Conservation (phyloP, 2,329 filamentous ascomycete species). For the Pochonia chlamydosporia region DNA sequence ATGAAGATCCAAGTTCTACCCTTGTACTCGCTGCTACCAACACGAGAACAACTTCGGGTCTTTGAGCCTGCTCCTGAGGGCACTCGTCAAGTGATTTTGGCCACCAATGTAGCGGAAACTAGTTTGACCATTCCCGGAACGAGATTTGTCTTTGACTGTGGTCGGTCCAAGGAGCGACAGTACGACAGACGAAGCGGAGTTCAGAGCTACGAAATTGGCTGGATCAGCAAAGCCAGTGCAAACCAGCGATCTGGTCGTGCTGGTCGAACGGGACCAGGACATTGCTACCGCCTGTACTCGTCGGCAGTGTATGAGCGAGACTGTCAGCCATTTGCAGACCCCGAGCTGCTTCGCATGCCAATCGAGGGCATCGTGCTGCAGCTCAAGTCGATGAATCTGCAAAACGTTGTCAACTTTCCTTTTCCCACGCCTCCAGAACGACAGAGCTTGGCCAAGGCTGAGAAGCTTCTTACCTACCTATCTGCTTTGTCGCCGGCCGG, state of each 20-base stretch:
- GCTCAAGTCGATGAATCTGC: slow-evolving; percentile 89
- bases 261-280: slow-evolving; percentile 89
- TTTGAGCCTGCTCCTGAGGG: slow-evolving; percentile 82
- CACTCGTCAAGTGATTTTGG: slow-evolving; percentile 78
- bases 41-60: slow-evolving; percentile 82
- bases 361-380: slow-evolving; percentile 91
- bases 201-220: slow-evolving; percentile 90
- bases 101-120: slow-evolving; percentile 96
- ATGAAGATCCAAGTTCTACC: slow-evolving; percentile 83
- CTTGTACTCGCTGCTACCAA: slow-evolving; percentile 86
- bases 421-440: slow-evolving; percentile 87
- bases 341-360: slow-evolving; percentile 84
- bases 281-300: slow-evolving; percentile 92
- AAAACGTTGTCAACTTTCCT: slow-evolving; percentile 87
- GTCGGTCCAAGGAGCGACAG: slow-evolving; percentile 83
- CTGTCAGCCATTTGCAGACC: slow-evolving; percentile 78
- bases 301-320: slow-evolving; percentile 90
- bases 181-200: slow-evolving; percentile 87
- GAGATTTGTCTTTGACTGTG: slow-evolving; percentile 92
- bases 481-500: slow-evolving; percentile 69
- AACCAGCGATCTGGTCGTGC: slow-evolving; percentile 89
- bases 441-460: slow-evolving; percentile 71
- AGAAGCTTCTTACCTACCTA: slow-evolving; percentile 79
- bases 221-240: slow-evolving; percentile 96
- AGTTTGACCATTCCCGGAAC: slow-evolving; percentile 95